phyloP scores from a whole-genome alignment of 352 stramenopile genomes.

The Globisporangium solare region DNA sequence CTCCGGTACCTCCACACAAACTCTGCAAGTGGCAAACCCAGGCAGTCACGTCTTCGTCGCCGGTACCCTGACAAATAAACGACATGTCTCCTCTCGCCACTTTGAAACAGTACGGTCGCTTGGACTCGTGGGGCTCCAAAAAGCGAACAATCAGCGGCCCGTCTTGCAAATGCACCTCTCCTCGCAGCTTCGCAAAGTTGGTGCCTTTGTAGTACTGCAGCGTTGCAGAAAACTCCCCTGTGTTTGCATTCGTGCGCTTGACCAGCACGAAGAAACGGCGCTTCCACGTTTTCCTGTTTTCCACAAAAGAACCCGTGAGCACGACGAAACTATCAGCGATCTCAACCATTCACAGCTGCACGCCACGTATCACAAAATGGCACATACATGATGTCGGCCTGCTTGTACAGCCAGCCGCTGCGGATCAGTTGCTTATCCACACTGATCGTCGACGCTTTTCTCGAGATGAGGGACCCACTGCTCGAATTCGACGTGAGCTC shows the following conservation, averaged over 20 bases:
- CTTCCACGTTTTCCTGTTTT: conserved; percentile 78
- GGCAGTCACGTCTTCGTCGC: conserved; percentile 81
- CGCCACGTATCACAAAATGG: neutral
- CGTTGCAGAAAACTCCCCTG: conserved; percentile 62
- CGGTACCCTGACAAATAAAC: conserved; percentile 70
- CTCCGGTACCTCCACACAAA: conserved; percentile 39
- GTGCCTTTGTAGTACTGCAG: conserved; percentile 86
- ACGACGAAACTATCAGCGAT: conserved; percentile 19
- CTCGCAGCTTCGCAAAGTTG: conserved; percentile 75
- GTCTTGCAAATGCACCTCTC: conserved; percentile 74
- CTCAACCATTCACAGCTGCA: neutral
- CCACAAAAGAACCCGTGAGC: conserved; percentile 6
- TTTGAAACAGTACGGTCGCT: conserved; percentile 83
- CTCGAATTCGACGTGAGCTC: conserved; percentile 31
- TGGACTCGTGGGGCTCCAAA: conserved; percentile 71
- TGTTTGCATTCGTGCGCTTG: conserved; percentile 67
- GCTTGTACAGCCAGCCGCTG: conserved; percentile 54
- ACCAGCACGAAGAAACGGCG: conserved; percentile 83
- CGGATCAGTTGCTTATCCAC: conserved; percentile 47
- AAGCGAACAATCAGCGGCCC: conserved; percentile 67
- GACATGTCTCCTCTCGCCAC: conserved; percentile 65
- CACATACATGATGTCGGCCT: conserved; percentile 50
- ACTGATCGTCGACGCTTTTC: conserved; percentile 25
- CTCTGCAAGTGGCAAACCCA: conserved; percentile 84
- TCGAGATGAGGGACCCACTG: conserved; percentile 37